phyloP scores from a whole-genome alignment of 139 green algal species.

The Cymbomonas tetramitiformis region DNA sequence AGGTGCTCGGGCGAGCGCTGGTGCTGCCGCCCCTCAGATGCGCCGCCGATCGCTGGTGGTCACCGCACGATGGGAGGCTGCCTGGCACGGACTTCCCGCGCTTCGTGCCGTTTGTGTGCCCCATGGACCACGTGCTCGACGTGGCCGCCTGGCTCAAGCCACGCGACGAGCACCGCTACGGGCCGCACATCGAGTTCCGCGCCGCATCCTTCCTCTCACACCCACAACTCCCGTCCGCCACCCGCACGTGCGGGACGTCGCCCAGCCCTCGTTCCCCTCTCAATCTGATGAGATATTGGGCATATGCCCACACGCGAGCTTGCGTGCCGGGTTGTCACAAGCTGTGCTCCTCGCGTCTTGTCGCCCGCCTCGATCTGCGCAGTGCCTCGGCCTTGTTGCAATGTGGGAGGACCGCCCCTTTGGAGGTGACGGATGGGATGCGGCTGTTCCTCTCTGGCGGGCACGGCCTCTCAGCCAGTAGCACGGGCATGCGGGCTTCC shows the following conservation, averaged over 20 bases:
- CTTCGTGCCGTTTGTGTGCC: conserved; percentile 71
- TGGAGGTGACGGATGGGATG: too few species aligned
- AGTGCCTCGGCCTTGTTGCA: too few species aligned
- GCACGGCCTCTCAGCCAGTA: too few species aligned
- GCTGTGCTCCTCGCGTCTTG: neutral
- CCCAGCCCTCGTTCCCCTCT: too few species aligned
- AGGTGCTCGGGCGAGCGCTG: conserved; percentile 42
- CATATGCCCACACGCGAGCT: too few species aligned
- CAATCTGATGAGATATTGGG: too few species aligned
- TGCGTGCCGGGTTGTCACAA: conserved; percentile 17
- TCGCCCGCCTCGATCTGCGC: neutral
- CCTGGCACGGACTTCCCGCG: conserved; percentile 49
- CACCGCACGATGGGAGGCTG: conserved; percentile 64
- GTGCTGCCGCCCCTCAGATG: conserved; percentile 54
- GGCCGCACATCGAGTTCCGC: conserved; percentile 37
- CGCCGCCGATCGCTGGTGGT: conserved; percentile 74
- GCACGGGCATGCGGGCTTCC: too few species aligned
- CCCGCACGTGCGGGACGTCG: too few species aligned
- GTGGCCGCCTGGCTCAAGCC: conserved; percentile 40
- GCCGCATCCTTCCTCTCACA: conserved; percentile 67
- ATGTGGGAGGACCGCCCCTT: too few species aligned
- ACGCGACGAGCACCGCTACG: conserved; percentile 19
- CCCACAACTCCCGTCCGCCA: too few species aligned
- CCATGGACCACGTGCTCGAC: conserved; percentile 77
- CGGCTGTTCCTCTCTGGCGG: too few species aligned